phyloP scores from a whole-genome alignment of 2,329 filamentous ascomycete species.

The Ascochyta lentis region DNA sequence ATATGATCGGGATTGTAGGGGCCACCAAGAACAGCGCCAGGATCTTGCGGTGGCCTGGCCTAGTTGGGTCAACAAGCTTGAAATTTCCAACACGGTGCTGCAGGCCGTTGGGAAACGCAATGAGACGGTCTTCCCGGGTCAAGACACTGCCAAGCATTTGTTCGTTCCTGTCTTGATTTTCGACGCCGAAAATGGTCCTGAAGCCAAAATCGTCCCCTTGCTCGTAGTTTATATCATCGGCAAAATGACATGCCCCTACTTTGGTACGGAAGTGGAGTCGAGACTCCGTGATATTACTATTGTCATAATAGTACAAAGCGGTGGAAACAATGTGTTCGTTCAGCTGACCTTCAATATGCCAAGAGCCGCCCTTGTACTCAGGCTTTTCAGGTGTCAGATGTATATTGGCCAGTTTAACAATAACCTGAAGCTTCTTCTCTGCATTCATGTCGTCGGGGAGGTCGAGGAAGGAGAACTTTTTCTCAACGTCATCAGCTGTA shows the following conservation, averaged over 20 bases:
- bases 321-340: conserved; percentile 71
- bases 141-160: conserved; percentile 58
- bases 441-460: neutral
- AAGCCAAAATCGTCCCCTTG: conserved; percentile 8
- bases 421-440: conserved; percentile 58
- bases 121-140: conserved; percentile 56
- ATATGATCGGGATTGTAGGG: conserved; percentile 58
- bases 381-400: conserved; percentile 65
- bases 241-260: neutral
- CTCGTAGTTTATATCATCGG: conserved; percentile 8
- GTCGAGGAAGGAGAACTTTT: conserved; percentile 11
- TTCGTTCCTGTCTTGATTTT: conserved; percentile 1
- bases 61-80: conserved; percentile 56
- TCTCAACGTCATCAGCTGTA: conserved; percentile 1
- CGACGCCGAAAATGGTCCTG: conserved; percentile 5
- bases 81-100: conserved; percentile 48
- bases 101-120: conserved; percentile 61
- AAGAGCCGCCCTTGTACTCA: conserved; percentile 59
- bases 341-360: conserved; percentile 56
- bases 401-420: conserved; percentile 67
- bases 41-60: conserved; percentile 62
- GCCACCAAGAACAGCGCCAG: conserved; percentile 66
- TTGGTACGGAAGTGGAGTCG: conserved; percentile 27
- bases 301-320: conserved; percentile 67
- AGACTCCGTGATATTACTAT: conserved; percentile 61